Conservation (phyloP, 2,329 filamentous ascomycete genomes). For the Cordyceps fumosorosea region DNA sequence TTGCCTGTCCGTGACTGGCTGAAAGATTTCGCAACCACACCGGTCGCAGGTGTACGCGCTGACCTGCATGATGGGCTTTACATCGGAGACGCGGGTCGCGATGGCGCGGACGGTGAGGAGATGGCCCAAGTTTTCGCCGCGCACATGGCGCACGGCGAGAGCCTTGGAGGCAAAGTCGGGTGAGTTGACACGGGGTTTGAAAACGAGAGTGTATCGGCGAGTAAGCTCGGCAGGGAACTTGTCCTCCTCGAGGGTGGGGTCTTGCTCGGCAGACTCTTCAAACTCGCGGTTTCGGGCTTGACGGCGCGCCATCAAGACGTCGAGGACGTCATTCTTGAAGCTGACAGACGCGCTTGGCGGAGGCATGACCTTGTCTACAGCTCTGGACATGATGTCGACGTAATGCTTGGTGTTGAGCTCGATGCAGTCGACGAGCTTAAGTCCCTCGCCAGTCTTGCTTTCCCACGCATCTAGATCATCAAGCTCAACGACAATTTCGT, state of each 20-base stretch:
- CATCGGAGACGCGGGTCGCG: constrained; percentile 89
- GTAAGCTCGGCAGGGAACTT: constrained; percentile 90
- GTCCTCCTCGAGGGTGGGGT: constrained; percentile 60
- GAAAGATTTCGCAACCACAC: constrained; percentile 95
- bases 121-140: constrained; percentile 85
- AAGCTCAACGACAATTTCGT: constrained; percentile 79
- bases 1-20: constrained; percentile 85
- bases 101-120: constrained; percentile 94
- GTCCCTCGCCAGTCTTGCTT: constrained; percentile 57
- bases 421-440: constrained; percentile 75
- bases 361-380: constrained; percentile 83
- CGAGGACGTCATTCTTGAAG: constrained; percentile 95
- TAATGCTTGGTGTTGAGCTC: constrained; percentile 93
- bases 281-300: constrained; percentile 78
- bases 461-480: constrained; percentile 85
- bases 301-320: constrained; percentile 92
- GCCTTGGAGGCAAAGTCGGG: constrained; percentile 56
- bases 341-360: constrained; percentile 69
- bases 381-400: constrained; percentile 81
- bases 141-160: constrained; percentile 86
- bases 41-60: constrained; percentile 97
- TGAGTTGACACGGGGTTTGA: constrained; percentile 80
- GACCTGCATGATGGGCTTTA: constrained; percentile 95
- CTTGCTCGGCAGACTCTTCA: constrained; percentile 57
- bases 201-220: constrained; percentile 88